Conservation (phyloP, 352 stramenopile species). For the Pelagophyceae sp. region DNA sequence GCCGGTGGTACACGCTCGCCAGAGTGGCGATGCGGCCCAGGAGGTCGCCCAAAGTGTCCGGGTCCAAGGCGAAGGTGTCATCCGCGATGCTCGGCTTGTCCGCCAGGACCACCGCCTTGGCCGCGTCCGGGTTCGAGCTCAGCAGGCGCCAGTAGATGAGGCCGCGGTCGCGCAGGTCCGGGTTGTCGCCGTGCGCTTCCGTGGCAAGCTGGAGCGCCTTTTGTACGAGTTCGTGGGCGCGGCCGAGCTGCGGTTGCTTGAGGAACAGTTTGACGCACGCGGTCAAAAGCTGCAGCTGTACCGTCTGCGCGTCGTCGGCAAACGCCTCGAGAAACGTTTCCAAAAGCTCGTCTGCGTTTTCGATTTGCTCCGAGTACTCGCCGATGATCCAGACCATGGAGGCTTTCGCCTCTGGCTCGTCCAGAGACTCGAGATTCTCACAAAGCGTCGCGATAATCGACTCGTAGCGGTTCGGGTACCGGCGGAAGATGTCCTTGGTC, state of each 20-base stretch:
- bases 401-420: slow-evolving; percentile 96
- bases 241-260: slow-evolving; percentile 60
- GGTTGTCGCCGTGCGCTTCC: slow-evolving; percentile 91
- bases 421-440: slow-evolving; percentile 97
- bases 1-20: slow-evolving; percentile 96
- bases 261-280: slow-evolving; percentile 98
- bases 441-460: slow-evolving; percentile 96
- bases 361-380: slow-evolving; percentile 97
- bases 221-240: slow-evolving; percentile 88
- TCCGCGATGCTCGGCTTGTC: slow-evolving; percentile 99
- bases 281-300: slow-evolving; percentile 95
- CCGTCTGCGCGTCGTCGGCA: slow-evolving; percentile 86
- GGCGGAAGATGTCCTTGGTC: slow-evolving; percentile 99
- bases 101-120: slow-evolving; percentile 90
- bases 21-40: slow-evolving; percentile 95
- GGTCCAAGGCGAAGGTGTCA: slow-evolving; percentile 89
- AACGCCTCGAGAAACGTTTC: slow-evolving; percentile 98
- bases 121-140: slow-evolving; percentile 92
- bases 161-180: slow-evolving; percentile 91
- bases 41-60: slow-evolving; percentile 84
- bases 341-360: slow-evolving; percentile 97
- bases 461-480: slow-evolving; percentile 98
- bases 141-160: slow-evolving; percentile 99
- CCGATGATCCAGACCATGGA: slow-evolving; percentile 99
- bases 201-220: slow-evolving; percentile 93